Percentiles rank a stretch among this genome's conserved stretches.
These are phyloP conservation scores for Elsinoe arachidis DNA, from an alignment of 2,329 filamentous ascomycete genomes.

Conservation along the genomic window DNA sequence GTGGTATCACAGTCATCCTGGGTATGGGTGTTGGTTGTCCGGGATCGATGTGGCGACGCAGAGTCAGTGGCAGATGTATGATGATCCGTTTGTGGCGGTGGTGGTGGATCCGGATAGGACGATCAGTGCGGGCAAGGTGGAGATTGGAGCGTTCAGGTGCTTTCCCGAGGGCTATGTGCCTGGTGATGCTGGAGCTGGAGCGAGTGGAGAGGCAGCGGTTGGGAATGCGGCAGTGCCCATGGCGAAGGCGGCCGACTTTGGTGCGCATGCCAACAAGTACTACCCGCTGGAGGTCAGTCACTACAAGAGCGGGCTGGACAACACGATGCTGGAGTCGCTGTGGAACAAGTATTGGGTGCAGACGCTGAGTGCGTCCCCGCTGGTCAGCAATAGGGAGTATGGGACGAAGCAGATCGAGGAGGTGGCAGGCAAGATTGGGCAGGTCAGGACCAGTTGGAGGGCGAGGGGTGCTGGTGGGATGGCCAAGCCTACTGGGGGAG, in stretches of 20 bases:
- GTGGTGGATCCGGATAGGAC: conserved; percentile 96
- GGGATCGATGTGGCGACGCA: conserved; percentile 94
- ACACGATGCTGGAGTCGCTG: conserved; percentile 73
- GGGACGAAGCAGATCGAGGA: conserved; percentile 87
- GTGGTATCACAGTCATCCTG: conserved; percentile 97
- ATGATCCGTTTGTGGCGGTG: conserved; percentile 88
- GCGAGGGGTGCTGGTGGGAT: conserved; percentile 21
- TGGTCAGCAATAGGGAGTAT: conserved; percentile 88
- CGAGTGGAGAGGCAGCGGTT: conserved; percentile 36
- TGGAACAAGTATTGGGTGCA: conserved; percentile 99
- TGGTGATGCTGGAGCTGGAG: not conserved
- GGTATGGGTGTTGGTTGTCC: conserved; percentile 95
- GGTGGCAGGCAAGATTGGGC: conserved; percentile 67
- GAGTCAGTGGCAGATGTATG: conserved; percentile 71
- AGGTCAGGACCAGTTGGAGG: conserved; percentile 29
- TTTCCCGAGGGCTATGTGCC: conserved; percentile 68
- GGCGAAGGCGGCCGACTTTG: conserved; percentile 93
- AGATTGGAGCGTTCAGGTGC: conserved; percentile 94
- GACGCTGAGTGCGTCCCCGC: conserved; percentile 81
- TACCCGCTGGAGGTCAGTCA: conserved; percentile 86
- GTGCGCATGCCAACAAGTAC: conserved; percentile 82
- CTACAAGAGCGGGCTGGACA: conserved; percentile 88
- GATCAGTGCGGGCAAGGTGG: conserved; percentile 87
- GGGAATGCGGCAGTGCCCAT: conserved; percentile 73
- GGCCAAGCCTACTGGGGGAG: conserved; percentile 15